Conservation (phyloP, 75 land plant species). For the Selaginella moellendorffii region DNA sequence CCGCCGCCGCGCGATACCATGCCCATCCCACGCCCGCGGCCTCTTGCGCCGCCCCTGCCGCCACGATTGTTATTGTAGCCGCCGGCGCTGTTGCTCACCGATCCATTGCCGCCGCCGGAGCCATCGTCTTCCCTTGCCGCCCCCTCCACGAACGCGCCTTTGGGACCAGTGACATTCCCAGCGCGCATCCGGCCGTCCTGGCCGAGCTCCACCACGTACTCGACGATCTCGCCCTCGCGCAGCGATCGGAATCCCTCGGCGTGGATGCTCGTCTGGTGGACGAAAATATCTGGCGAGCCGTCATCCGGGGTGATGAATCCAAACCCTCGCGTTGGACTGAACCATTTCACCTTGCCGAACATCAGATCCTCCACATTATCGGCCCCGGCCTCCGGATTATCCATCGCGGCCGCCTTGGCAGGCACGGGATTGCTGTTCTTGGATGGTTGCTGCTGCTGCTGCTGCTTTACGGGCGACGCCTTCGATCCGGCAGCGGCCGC, state of each 20-base stretch:
- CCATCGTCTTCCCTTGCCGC: background rate
- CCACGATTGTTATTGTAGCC: background rate
- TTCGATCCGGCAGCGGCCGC: background rate
- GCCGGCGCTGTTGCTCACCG: no score
- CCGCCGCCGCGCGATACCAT: background rate
- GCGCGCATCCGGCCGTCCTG: background rate
- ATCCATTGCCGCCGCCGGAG: background rate
- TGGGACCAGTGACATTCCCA: background rate
- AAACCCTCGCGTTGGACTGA: background rate
- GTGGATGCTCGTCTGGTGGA: background rate
- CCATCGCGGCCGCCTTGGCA: background rate
- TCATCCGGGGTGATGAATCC: conserved; percentile 10
- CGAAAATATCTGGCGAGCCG: background rate
- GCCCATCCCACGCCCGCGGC: background rate
- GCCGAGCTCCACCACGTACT: background rate
- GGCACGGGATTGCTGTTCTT: background rate
- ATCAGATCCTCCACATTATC: background rate
- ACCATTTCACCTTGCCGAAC: conserved; percentile 6
- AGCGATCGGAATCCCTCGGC: conserved; percentile 4
- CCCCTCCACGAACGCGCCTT: conserved; percentile 4
- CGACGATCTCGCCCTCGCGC: background rate
- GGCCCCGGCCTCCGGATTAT: background rate
- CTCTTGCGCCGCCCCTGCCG: background rate
- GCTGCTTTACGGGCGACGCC: background rate
- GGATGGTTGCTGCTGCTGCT: background rate